Conservation (phyloP, 768 basidiomycete genomes). For the Xerocomellus chrysenteron region DNA sequence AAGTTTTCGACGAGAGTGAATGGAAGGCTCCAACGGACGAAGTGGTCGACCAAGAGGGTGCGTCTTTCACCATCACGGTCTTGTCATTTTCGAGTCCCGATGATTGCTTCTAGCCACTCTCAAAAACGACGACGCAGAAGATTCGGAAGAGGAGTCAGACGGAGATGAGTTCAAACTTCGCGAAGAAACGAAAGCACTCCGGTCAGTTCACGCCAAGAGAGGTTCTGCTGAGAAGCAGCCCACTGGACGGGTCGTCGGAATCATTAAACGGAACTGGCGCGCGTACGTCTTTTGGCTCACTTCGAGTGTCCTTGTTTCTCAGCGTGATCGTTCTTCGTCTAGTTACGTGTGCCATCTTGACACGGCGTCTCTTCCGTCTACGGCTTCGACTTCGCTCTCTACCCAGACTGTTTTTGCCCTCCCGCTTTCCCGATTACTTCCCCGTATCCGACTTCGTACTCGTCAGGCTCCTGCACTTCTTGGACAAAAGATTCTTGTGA, state of each 20-base stretch:
- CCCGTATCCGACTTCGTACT: conserved; percentile 91
- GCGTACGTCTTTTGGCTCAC: conserved; percentile 54
- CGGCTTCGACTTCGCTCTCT: conserved; percentile 73
- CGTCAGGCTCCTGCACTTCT: conserved; percentile 88
- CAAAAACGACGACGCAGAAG: conserved; percentile 85
- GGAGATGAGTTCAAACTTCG: conserved; percentile 37
- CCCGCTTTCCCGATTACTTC: conserved; percentile 87
- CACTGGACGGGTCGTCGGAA: conserved; percentile 87
- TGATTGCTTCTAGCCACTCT: conserved; percentile 55
- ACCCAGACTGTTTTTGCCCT: conserved; percentile 93
- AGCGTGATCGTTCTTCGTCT: background rate
- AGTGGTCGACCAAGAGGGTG: conserved; percentile 91
- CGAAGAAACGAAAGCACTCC: conserved; percentile 44
- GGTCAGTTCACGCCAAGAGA: conserved; percentile 23
- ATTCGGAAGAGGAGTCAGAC: conserved; percentile 60
- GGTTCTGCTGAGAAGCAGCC: conserved; percentile 70
- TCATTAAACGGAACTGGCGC: conserved; percentile 95
- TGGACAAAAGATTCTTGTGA: conserved; percentile 93
- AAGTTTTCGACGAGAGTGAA: conserved; percentile 81
- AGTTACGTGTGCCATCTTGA: conserved; percentile 97
- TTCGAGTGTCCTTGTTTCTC: background rate
- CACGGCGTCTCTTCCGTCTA: conserved; percentile 78
- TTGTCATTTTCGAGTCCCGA: background rate
- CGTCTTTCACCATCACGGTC: conserved; percentile 19
- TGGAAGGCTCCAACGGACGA: conserved; percentile 94